Evolutionary conservation across 1,284 basidiomycete species (phyloP).

Genomic region (Ustilago sp.): DNA sequence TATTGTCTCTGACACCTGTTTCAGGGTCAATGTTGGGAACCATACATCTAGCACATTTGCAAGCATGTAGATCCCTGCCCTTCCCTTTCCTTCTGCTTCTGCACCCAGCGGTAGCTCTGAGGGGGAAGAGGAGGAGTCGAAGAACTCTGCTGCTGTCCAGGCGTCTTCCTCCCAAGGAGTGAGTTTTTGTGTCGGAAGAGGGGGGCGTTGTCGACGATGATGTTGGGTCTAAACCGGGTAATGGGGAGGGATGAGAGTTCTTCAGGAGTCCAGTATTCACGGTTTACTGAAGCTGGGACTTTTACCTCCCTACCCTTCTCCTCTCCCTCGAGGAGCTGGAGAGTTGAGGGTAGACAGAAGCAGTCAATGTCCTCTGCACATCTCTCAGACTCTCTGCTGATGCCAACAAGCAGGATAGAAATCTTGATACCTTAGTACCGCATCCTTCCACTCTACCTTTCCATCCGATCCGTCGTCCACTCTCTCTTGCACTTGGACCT

Average conservation of each 20-base stretch:
- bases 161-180: conserved; percentile 62
- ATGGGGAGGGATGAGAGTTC: conserved; percentile 51
- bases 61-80: conserved; percentile 55
- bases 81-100: conserved; percentile 48
- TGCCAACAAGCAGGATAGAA: conserved; percentile 60
- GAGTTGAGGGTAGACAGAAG: conserved; percentile 47
- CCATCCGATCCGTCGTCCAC: conserved; percentile 42
- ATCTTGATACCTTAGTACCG: conserved; percentile 52
- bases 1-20: conserved; percentile 53
- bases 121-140: conserved; percentile 22
- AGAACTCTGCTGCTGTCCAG: conserved; percentile 58
- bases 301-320: conserved; percentile 18
- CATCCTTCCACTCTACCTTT: conserved; percentile 37
- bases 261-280: conserved; percentile 61
- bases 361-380: conserved; percentile 54
- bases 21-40: conserved; percentile 60
- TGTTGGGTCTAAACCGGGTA: conserved; percentile 62
- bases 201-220: conserved; percentile 49
- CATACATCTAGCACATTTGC: conserved; percentile 60
- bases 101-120: conserved; percentile 27
- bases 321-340: conserved; percentile 1
- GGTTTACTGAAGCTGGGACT: conserved; percentile 44
- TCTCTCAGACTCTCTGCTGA: conserved; percentile 53
- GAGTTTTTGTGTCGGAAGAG: conserved; percentile 17
- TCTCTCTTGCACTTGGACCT: conserved; percentile 44